These are phyloP conservation scores for Rosa rugosa DNA, from an alignment of 306 rosid species.

Conservation along the genomic window DNA sequence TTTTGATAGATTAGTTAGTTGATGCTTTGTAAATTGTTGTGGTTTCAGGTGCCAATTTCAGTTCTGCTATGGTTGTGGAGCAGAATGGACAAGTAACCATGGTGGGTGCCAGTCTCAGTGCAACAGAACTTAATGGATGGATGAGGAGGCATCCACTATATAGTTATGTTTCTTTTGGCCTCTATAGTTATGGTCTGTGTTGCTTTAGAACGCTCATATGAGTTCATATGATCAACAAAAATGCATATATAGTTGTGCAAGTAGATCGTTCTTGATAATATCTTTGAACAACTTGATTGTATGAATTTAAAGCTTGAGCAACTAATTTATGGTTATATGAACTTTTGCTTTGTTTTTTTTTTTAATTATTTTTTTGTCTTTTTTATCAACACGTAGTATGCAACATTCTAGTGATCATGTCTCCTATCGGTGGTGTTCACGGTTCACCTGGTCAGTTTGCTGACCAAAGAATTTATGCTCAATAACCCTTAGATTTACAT, in stretches of 20 bases:
- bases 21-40: not conserved
- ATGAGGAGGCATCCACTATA: not conserved
- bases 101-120: slow-evolving; percentile 32
- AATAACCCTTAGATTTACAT: no score
- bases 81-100: slow-evolving; percentile 36
- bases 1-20: no score
- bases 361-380: no score
- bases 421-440: no score
- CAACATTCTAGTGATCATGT: no score
- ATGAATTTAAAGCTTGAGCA: not conserved
- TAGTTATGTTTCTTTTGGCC: not conserved
- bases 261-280: not conserved
- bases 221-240: not conserved
- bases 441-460: no score
- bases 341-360: no score
- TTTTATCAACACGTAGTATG: no score
- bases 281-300: not conserved
- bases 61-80: slow-evolving; percentile 56
- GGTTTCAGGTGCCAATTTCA: slow-evolving; percentile 51
- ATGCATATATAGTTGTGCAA: not conserved
- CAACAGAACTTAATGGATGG: slow-evolving; percentile 16
- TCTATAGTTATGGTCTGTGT: not conserved
- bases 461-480: no score
- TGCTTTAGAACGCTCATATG: not conserved
- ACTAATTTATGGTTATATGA: no score